A percentile compares a stretch with the other conserved stretches of the same genome.
Evolutionary conservation across 2,329 filamentous ascomycete genomes (phyloP).

Genomic region (Fusarium guadeloupense): DNA sequence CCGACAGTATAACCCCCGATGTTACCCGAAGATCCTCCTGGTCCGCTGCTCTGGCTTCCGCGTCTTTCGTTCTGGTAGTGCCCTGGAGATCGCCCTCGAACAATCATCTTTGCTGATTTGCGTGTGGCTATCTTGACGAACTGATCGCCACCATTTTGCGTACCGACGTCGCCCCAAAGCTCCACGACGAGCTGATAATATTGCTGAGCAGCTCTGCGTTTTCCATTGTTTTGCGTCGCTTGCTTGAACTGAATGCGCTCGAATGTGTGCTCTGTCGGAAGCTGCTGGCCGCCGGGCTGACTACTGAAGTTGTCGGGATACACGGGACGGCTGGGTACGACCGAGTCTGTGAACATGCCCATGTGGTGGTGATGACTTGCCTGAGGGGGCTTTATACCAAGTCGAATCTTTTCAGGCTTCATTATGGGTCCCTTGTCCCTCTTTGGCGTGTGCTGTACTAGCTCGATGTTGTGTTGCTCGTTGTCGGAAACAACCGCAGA

Average conservation of each 20-base stretch:
- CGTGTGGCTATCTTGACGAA: constrained; percentile 77
- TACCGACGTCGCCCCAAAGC: constrained; percentile 75
- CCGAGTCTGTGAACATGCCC: constrained; percentile 55
- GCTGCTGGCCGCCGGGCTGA: constrained; percentile 47
- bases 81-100: constrained; percentile 83
- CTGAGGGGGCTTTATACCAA: constrained; percentile 74
- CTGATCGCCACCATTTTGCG: constrained; percentile 55
- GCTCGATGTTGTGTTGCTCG: constrained; percentile 78
- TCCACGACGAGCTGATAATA: constrained; percentile 93
- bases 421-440: constrained; percentile 86
- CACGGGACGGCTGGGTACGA: constrained; percentile 36
- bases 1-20: constrained; percentile 56
- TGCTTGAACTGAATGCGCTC: constrained; percentile 95
- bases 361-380: constrained; percentile 57
- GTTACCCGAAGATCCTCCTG: constrained; percentile 70
- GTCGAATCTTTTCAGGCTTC: constrained; percentile 73
- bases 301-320: constrained; percentile 56
- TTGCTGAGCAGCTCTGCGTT: constrained; percentile 87
- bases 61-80: constrained; percentile 79
- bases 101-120: constrained; percentile 83
- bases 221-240: constrained; percentile 93
- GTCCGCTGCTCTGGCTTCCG: constrained; percentile 74
- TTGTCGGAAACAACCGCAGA: constrained; percentile 83
- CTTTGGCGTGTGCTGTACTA: constrained; percentile 92
- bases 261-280: constrained; percentile 70